Percentiles rank a stretch among this genome's conserved stretches.
phyloP scores from a whole-genome alignment of 129 eudicot species.

The Lactuca sativa region DNA sequence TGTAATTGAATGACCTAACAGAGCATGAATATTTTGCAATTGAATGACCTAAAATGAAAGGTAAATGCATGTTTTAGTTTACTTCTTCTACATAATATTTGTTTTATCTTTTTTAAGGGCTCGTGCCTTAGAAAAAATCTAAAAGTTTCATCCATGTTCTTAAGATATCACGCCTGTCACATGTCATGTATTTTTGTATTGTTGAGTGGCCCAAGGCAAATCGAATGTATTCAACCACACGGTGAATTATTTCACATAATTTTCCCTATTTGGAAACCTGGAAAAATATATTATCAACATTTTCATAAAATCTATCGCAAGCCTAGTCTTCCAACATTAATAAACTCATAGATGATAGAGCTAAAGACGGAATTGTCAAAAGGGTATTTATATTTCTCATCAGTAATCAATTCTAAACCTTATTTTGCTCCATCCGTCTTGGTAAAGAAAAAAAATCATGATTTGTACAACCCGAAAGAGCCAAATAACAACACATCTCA shows the following conservation, averaged over 20 bases:
- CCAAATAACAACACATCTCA: too few species aligned
- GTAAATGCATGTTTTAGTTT: conserved; percentile 69
- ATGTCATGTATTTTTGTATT: conserved; percentile 65
- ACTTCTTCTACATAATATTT: conserved; percentile 85
- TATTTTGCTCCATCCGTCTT: too few species aligned
- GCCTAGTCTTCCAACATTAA: too few species aligned
- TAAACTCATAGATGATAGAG: too few species aligned
- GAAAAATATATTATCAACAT: conserved; percentile 9
- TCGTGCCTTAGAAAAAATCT: conserved; percentile 90
- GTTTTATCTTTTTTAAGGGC: conserved; percentile 81
- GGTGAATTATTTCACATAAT: conserved; percentile 75
- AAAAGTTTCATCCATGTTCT: conserved; percentile 77
- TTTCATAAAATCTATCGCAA: too few species aligned
- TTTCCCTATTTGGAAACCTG: conserved; percentile 79
- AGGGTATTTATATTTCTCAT: too few species aligned
- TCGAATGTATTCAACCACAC: conserved; percentile 84
- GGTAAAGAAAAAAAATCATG: too few species aligned
- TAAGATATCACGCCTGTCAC: conserved; percentile 58
- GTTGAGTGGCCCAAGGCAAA: conserved; percentile 85
- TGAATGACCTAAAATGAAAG: conserved; percentile 72
- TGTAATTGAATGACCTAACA: conserved; percentile 28
- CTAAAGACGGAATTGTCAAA: too few species aligned
- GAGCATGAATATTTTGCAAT: conserved; percentile 68
- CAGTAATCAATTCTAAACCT: too few species aligned
- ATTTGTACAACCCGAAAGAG: too few species aligned